phyloP scores from a whole-genome alignment of 768 basidiomycete species.

The Suillus weaverae region DNA sequence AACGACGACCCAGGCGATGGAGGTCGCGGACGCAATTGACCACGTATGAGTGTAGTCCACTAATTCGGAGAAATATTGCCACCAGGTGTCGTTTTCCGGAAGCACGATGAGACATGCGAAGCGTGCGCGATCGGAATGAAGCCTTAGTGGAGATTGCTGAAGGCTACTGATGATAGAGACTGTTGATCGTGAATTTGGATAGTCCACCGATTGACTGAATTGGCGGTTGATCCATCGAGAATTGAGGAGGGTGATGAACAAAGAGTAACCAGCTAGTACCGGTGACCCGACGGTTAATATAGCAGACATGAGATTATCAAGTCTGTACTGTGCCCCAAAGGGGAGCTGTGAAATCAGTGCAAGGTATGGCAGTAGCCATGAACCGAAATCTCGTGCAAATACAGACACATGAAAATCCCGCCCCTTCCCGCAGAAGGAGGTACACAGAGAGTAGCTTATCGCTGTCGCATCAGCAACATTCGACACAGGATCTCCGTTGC shows the following conservation, averaged over 20 bases:
- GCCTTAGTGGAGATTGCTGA: slow-evolving; percentile 36
- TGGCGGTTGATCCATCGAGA: slow-evolving; percentile 40
- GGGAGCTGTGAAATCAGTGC: slow-evolving; percentile 50
- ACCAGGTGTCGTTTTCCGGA: slow-evolving; percentile 38
- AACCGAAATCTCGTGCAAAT: slow-evolving; percentile 37
- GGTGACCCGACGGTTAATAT: slow-evolving; percentile 47
- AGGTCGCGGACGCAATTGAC: slow-evolving; percentile 34
- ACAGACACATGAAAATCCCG: slow-evolving; percentile 16
- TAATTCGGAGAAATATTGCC: slow-evolving; percentile 29
- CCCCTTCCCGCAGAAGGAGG: slow-evolving; percentile 8
- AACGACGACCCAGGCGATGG: slow-evolving; percentile 37
- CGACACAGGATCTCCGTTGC: neutral
- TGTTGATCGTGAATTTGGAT: slow-evolving; percentile 22
- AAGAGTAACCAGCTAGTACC: slow-evolving; percentile 44
- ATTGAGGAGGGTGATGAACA: slow-evolving; percentile 44
- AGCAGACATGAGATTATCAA: slow-evolving; percentile 44
- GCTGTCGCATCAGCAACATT: slow-evolving; percentile 12
- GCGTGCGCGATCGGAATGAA: slow-evolving; percentile 19
- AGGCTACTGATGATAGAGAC: slow-evolving; percentile 34
- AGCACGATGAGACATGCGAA: slow-evolving; percentile 38
- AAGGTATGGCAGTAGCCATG: slow-evolving; percentile 51
- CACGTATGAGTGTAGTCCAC: slow-evolving; percentile 37
- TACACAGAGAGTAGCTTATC: slow-evolving; percentile 14
- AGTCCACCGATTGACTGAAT: slow-evolving; percentile 27
- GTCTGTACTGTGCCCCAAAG: slow-evolving; percentile 40